phyloP scores from a whole-genome alignment of 192 early-diverging fungal genomes.

The Pilaira anomala region DNA sequence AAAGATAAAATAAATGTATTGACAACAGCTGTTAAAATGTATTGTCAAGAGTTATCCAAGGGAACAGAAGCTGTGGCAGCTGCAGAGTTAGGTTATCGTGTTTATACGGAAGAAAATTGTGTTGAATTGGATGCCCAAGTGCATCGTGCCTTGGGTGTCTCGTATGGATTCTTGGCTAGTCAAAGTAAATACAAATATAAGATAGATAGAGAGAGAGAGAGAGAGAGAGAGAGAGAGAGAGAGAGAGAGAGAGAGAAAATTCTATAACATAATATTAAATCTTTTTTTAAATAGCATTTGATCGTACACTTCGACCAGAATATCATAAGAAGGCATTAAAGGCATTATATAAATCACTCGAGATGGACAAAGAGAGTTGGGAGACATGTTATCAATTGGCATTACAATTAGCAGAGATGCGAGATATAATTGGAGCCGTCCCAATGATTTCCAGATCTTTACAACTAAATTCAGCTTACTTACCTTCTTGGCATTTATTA shows the following conservation, averaged over 20 bases:
- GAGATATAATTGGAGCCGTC: slow-evolving; percentile 59
- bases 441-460: slow-evolving; percentile 50
- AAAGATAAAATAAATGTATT: slow-evolving; percentile 21
- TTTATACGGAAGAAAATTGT: background rate
- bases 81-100: slow-evolving; percentile 28
- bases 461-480: slow-evolving; percentile 45
- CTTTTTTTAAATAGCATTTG: slow-evolving; percentile 40
- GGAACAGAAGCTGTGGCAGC: slow-evolving; percentile 20
- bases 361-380: slow-evolving; percentile 44
- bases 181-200: slow-evolving; percentile 33
- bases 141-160: slow-evolving; percentile 32
- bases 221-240: too few relatives aligned
- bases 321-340: slow-evolving; percentile 59
- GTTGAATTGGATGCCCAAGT: slow-evolving; percentile 17
- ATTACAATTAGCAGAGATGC: slow-evolving; percentile 62
- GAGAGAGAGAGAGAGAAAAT: background rate
- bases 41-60: slow-evolving; percentile 31
- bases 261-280: background rate
- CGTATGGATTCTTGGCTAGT: slow-evolving; percentile 36
- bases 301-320: slow-evolving; percentile 57
- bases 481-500: slow-evolving; percentile 74
- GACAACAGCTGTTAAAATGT: slow-evolving; percentile 45
- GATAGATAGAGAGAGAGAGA: too few relatives aligned
- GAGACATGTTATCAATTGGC: slow-evolving; percentile 66
- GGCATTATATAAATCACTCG: slow-evolving; percentile 48